Percentiles rank a stretch among this genome's conserved stretches.
phyloP scores from a whole-genome alignment of 2,329 filamentous ascomycete genomes.

The Pseudocercospora fuligena region DNA sequence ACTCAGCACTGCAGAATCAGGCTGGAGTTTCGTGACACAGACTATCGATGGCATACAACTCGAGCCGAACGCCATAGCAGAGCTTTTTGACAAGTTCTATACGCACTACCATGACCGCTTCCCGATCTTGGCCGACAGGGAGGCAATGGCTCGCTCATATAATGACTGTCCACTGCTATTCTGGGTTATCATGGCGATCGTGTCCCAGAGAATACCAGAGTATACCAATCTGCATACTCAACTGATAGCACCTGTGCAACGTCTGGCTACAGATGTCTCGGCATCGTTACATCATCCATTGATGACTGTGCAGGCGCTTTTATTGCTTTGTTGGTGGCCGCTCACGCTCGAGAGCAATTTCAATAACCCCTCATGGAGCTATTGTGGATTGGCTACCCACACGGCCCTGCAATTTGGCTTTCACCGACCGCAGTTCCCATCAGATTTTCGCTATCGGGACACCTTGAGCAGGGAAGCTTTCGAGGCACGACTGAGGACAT shows the following conservation, averaged over 20 bases:
- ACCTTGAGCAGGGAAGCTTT: background rate
- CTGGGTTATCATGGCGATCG: slow-evolving; percentile 11
- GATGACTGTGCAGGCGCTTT: slow-evolving; percentile 12
- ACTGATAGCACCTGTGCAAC: slow-evolving; percentile 7
- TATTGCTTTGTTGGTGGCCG: slow-evolving; percentile 15
- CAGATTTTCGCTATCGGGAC: slow-evolving; percentile 12
- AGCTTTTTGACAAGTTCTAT: slow-evolving; percentile 15
- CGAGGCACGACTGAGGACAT: slow-evolving; percentile 4
- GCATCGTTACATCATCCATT: slow-evolving; percentile 7
- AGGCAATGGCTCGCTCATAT: slow-evolving; percentile 1
- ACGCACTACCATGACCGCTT: slow-evolving; percentile 16
- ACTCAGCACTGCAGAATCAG: slow-evolving; percentile 1
- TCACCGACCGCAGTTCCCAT: slow-evolving; percentile 12
- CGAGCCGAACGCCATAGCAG: background rate
- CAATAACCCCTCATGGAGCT: slow-evolving; percentile 13
- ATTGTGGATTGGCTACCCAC: slow-evolving; percentile 15
- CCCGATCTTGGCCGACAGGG: slow-evolving; percentile 11
- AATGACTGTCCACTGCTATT: slow-evolving; percentile 13
- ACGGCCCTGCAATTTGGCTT: slow-evolving; percentile 16
- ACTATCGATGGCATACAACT: slow-evolving; percentile 9
- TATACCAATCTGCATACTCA: background rate
- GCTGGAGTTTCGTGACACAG: slow-evolving; percentile 6
- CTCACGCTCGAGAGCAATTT: slow-evolving; percentile 11
- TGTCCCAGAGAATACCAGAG: background rate
- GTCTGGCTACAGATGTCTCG: slow-evolving; percentile 9